Conservation (phyloP, 805 yeast species). For the Candida ovalis region DNA sequence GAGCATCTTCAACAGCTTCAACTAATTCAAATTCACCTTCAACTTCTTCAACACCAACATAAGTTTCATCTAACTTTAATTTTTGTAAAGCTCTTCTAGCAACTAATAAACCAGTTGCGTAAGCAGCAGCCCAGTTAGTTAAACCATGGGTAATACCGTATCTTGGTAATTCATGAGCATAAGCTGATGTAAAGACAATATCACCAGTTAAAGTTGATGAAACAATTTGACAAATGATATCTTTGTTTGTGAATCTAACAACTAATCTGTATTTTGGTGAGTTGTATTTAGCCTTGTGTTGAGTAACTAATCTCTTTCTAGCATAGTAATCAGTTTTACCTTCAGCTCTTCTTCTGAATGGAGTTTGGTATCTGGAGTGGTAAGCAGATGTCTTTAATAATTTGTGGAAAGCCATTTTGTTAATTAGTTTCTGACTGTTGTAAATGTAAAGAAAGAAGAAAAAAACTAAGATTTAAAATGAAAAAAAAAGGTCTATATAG, state of each 20-base stretch:
- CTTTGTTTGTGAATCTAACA: constrained; percentile 99
- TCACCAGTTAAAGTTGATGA: constrained; percentile 98
- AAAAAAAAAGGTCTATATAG: too few species aligned
- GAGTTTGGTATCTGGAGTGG: constrained; percentile 99
- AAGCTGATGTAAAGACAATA: constrained; percentile 93
- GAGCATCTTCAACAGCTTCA: constrained; percentile 99
- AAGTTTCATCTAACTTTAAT: constrained; percentile 97
- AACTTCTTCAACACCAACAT: constrained; percentile 98
- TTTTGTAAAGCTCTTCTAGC: constrained; percentile 99
- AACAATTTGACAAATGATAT: constrained; percentile 95
- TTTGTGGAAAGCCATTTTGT: constrained; percentile 67
- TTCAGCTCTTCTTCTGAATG: constrained; percentile 99
- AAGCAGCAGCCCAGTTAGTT: constrained; percentile 99
- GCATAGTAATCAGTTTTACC: constrained; percentile 99
- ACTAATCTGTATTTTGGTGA: constrained; percentile 99
- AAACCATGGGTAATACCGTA: constrained; percentile 98
- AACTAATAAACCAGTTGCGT: constrained; percentile 96
- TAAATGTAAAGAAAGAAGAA: background rate
- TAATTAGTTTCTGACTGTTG: background rate
- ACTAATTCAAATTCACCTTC: constrained; percentile 99
- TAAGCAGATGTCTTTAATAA: constrained; percentile 81
- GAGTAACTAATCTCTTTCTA: constrained; percentile 99
- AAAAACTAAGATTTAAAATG: background rate
- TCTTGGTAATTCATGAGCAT: constrained; percentile 97
- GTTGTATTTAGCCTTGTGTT: constrained; percentile 99